Evolutionary conservation across 306 rosid species (phyloP), one percentile per base, ranked within the genome.

Genomic region (Vigna mungo): DNA sequence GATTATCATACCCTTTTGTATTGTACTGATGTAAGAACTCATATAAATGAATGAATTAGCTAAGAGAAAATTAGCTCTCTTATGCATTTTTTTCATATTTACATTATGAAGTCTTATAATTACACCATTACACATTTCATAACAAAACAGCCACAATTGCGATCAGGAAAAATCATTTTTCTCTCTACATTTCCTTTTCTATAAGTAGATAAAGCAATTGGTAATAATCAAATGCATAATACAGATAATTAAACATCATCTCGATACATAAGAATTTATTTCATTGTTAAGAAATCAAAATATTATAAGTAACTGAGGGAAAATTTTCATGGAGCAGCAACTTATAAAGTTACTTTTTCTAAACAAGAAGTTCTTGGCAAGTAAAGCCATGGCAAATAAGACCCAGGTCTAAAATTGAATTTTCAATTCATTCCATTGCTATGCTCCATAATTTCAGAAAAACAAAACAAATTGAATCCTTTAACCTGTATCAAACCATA

Each of bases 191-290:
- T 60, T 60, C 21, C 44, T 30, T 15, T 30, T 14, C 41, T 59
- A 30, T 25, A 59, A 39, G 36, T 37, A 27, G 63, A 37, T 37
- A 48, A 63, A 49, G 46, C 27, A 11, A 71, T 18, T 20, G 52
- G 51, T 20, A 62, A 27, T 8, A 41, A 59, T 74, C 59, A 25
- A 27, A 62, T 47, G 20, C 49, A 7, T 46, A 62, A 71, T 49
- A 49, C 39, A 79, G 71, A 61, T 73, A 62, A 71, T 21, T 46
- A 55, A 70, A 47, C 58, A 62, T 34, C 21, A 16, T 20, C 39
- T 4, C 11, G 18, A 30, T 34, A 44, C 41, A 65, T 32, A 62
- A 54, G 7, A 71, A 27, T 59, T 32, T 44, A 53, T 30, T 12
- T 60, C 67, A n/a, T 71, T 25, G 9, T n/a, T 41, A 16, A n/a